Conservation (phyloP, 78 protist species). For the slime mould (Dictyostelium discoideum) region DNA sequence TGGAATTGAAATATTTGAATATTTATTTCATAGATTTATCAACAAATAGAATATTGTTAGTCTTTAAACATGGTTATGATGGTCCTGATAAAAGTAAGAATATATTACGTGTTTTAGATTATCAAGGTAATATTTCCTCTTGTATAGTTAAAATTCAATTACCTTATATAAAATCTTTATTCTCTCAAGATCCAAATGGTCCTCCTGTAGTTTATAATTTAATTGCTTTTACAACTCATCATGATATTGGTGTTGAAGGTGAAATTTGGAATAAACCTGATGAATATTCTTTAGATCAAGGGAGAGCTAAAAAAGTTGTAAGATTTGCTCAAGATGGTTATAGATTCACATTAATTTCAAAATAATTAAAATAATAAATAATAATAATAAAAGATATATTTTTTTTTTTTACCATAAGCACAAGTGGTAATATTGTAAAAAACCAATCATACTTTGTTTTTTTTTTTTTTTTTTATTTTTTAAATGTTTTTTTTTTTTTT, state of each 20-base stretch:
- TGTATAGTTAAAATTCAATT: slow-evolving; percentile 29
- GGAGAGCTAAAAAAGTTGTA: slow-evolving; percentile 35
- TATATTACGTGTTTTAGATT: slow-evolving; percentile 16
- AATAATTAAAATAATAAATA: neutral
- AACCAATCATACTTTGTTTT: neutral
- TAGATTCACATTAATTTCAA: neutral
- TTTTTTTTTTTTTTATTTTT: too few species aligned
- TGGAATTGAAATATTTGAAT: slow-evolving; percentile 21
- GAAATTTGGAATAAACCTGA: slow-evolving; percentile 37
- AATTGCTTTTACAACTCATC: slow-evolving; percentile 16
- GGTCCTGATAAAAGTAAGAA: neutral
- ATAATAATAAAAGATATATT: neutral
- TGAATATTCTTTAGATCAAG: slow-evolving; percentile 43
- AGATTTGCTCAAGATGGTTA: slow-evolving; percentile 38
- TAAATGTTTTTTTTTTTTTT: neutral
- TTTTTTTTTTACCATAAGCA: too few species aligned
- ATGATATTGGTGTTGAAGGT: slow-evolving; percentile 26
- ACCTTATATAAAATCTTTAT: neutral
- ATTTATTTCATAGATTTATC: slow-evolving; percentile 3
- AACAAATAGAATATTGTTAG: neutral
- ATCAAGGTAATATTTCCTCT: slow-evolving; percentile 41
- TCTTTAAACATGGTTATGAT: slow-evolving; percentile 23
- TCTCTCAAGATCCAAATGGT: neutral
- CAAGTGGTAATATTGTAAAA: too few species aligned
- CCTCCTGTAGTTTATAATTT: neutral